Evolutionary conservation across 2,329 filamentous ascomycete species (phyloP), one percentile per base, ranked within the genome.

Genomic region (Leptographium wingfieldii): DNA sequence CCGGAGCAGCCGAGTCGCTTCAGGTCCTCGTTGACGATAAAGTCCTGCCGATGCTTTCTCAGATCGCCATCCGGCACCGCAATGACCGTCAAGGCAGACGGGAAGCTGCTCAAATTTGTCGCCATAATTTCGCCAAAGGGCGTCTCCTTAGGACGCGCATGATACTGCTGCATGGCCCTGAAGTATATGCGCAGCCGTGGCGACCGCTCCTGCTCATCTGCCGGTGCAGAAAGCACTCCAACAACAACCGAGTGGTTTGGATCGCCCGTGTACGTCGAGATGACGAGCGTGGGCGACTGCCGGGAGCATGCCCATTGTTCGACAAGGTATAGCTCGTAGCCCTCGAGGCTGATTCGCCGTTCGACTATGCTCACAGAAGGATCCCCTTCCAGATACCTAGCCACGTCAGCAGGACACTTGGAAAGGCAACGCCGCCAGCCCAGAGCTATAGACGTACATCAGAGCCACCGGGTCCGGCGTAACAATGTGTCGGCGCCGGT

Each of bases 221-320:
- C 84, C 0, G 92, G 92, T 6, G 96, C 86, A 56, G 85, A 86
- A 54, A 97, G 75, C 11, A 97, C 86, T 3, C 87, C 86, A 5
- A 90, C 91, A 10, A 87, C 74, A n/a, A 95, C 84, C 0, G 79
- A 82, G 70, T 96, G 88, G 40, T 84, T 84, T 40, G 83, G 79
- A 67, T 96, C 91, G 59, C 92, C 94, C 0, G 92, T 97, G 69
- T 94, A 96, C 3, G 92, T 96, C 51, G 88, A 88, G 65, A 97
- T 95, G 56, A 95, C 83, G 64, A 95, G 88, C 19, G 92, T 96
- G 0, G 92, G 92, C 63, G 95, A 90, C 60, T 85, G 81, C 58
- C 94, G 84, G 14, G 92, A 96, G 72, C 92, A 96, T 6, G 90
- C 90, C 94, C 94, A 99, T 77, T 99, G 94, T 72, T 97, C 94